A percentile compares a stretch with the other conserved stretches of the same genome.
These are phyloP conservation scores for Lathyrus aphaca DNA, from an alignment of 306 rosid species.

Conservation along the genomic window DNA sequence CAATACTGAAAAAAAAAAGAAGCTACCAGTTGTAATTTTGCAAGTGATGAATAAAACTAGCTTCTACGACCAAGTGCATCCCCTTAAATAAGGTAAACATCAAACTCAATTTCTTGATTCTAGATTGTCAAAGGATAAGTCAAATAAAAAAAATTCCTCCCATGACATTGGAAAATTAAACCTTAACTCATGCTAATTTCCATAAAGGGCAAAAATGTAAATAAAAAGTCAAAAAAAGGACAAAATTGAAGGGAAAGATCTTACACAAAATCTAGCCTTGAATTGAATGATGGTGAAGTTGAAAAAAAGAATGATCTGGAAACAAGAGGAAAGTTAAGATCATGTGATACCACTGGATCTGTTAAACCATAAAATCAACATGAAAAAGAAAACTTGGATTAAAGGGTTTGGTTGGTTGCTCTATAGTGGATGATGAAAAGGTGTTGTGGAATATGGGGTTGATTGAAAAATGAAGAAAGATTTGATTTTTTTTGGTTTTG, in stretches of 20 bases:
- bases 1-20: constrained; percentile 22
- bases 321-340: constrained; percentile 28
- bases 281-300: constrained; percentile 33
- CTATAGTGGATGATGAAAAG: constrained; percentile 18
- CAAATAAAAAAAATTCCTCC: constrained; percentile 43
- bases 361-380: constrained; percentile 58
- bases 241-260: constrained; percentile 36
- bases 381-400: constrained; percentile 38
- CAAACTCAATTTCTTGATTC: neutral
- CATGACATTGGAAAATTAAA: constrained; percentile 53
- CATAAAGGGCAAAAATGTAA: constrained; percentile 39
- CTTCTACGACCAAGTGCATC: constrained; percentile 44
- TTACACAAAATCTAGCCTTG: constrained; percentile 48
- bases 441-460: constrained; percentile 36
- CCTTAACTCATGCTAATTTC: constrained; percentile 29
- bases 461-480: constrained; percentile 35
- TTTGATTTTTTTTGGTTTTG: constrained; percentile 28
- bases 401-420: constrained; percentile 13
- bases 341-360: constrained; percentile 59
- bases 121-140: constrained; percentile 36
- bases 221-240: constrained; percentile 11
- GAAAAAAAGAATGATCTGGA: constrained; percentile 54
- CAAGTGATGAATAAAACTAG: constrained; percentile 33
- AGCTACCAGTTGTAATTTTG: constrained; percentile 34
- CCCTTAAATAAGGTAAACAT: constrained; percentile 15